These are phyloP conservation scores for Talaromyces sp. DNA, from an alignment of 2,329 filamentous ascomycete species.

Conservation along the genomic window DNA sequence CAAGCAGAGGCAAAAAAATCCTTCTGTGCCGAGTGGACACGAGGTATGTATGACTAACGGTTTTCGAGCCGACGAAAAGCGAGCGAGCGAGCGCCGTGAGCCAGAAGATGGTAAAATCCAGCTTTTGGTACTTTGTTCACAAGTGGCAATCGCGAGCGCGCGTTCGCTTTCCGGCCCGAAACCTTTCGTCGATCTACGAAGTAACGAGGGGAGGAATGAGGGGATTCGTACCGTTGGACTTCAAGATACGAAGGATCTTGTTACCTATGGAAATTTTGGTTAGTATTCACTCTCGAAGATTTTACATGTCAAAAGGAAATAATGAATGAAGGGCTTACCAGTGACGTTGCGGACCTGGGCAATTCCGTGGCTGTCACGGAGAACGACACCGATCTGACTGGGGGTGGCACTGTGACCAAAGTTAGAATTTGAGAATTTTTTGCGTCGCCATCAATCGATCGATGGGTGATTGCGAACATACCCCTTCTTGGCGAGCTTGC, in stretches of 20 bases:
- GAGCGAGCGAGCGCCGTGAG: background rate
- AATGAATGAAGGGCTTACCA: constrained; percentile 57
- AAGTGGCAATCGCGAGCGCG: background rate
- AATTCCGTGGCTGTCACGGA: constrained; percentile 96
- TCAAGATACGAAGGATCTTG: constrained; percentile 99
- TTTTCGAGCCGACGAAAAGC: background rate
- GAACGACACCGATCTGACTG: constrained; percentile 97
- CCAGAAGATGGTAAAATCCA: background rate
- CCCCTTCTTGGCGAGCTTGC: constrained; percentile 20
- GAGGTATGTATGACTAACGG: background rate
- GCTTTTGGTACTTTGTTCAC: background rate
- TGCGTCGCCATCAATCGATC: constrained; percentile 77
- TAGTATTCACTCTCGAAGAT: constrained; percentile 30
- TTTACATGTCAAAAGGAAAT: background rate
- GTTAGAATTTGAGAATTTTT: constrained; percentile 42
- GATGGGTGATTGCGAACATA: constrained; percentile 41
- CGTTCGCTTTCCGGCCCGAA: background rate
- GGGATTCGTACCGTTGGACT: constrained; percentile 77
- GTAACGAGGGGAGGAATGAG: constrained; percentile 2
- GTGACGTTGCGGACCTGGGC: constrained; percentile 97
- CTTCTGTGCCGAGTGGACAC: constrained; percentile 15
- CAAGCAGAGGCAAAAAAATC: constrained; percentile 71
- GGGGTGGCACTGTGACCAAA: constrained; percentile 66
- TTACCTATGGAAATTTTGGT: constrained; percentile 64
- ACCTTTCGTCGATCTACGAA: constrained; percentile 12